Conservation (phyloP, 352 stramenopile genomes). For the Saprolegnia diclina region DNA sequence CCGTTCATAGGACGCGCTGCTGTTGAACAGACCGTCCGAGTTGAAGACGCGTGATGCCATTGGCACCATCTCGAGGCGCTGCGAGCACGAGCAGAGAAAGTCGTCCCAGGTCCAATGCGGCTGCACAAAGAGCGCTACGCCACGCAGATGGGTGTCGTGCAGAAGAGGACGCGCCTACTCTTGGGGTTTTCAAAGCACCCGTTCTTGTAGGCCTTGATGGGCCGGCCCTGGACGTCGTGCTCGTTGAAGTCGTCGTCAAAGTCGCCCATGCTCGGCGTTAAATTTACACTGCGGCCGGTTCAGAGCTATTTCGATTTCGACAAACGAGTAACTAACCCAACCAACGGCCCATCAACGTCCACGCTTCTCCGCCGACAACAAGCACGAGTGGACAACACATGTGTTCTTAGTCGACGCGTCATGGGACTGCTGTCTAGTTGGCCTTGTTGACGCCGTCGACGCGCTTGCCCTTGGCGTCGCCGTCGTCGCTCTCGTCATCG, state of each 20-base stretch:
- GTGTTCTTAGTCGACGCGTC: no score
- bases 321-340: neutral
- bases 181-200: conserved; percentile 73
- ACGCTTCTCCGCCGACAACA: neutral
- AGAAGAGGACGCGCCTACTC: conserved; percentile 30
- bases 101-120: conserved; percentile 83
- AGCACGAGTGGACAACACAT: no score
- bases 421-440: no score
- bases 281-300: neutral
- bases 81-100: conserved; percentile 72
- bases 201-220: conserved; percentile 76
- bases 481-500: neutral
- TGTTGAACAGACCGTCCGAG: conserved; percentile 43
- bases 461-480: conserved; percentile 8
- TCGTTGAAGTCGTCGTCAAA: conserved; percentile 78
- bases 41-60: conserved; percentile 82
- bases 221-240: conserved; percentile 67
- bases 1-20: neutral
- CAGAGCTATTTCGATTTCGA: neutral
- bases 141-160: neutral
- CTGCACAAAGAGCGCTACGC: conserved; percentile 64
- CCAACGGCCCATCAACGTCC: no score
- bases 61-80: conserved; percentile 75
- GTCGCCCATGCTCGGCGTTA: conserved; percentile 40
- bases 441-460: conserved; percentile 26